A percentile compares a stretch with the other conserved stretches of the same genome.
These are phyloP conservation scores for Mucor racemosus DNA, from an alignment of 371 early-diverging fungal genomes.

Conservation along the genomic window DNA sequence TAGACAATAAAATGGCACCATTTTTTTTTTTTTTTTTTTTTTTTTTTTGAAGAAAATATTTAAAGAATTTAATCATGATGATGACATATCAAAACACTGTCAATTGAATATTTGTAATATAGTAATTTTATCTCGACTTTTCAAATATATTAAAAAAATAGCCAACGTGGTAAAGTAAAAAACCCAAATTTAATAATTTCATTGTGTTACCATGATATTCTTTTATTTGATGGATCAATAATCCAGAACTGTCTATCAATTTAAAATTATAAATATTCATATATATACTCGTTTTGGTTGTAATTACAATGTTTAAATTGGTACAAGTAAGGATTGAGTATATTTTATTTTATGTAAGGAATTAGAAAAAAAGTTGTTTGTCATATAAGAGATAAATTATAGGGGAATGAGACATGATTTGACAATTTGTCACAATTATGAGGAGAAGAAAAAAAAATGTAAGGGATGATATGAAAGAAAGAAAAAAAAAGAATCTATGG, in stretches of 20 bases:
- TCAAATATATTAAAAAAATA: too few relatives aligned
- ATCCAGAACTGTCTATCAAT: neutral
- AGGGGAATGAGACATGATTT: neutral
- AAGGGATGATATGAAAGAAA: neutral
- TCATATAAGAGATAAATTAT: neutral
- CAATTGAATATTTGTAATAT: too few relatives aligned
- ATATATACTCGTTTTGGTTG: neutral
- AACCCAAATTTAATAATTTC: neutral
- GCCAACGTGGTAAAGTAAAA: too few relatives aligned
- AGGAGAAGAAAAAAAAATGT: neutral
- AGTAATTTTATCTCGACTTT: too few relatives aligned
- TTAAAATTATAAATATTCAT: neutral
- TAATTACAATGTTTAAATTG: neutral
- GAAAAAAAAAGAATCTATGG: neutral
- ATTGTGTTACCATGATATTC: neutral
- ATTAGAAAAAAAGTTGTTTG: neutral
- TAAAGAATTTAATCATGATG: neutral
- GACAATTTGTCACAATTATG: neutral
- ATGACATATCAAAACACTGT: too few relatives aligned
- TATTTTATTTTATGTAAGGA: neutral
- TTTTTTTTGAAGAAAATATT: neutral
- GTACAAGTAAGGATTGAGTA: neutral
- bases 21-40: neutral
- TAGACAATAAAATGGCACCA: slow-evolving; percentile 5
- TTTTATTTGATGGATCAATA: neutral